Conservation (phyloP, 306 rosid genomes). For the Rosa chinensis region DNA sequence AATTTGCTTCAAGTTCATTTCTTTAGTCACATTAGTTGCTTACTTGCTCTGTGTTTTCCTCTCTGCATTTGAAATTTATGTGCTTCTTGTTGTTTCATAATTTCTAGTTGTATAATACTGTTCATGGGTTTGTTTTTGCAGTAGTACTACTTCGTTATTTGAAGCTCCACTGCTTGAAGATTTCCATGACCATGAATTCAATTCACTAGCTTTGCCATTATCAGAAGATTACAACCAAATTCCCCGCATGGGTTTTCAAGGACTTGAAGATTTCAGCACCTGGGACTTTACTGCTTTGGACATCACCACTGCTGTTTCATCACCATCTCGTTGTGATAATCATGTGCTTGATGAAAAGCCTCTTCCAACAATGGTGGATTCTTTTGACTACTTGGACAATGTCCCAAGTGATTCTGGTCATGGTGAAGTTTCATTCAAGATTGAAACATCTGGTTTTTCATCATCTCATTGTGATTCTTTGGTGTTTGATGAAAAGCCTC, state of each 20-base stretch:
- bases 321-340: slow-evolving; percentile 22
- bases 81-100: neutral
- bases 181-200: slow-evolving; percentile 7
- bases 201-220: slow-evolving; percentile 15
- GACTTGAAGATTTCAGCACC: slow-evolving; percentile 34
- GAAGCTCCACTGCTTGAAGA: slow-evolving; percentile 32
- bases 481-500: slow-evolving; percentile 39
- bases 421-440: neutral
- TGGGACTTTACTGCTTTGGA: slow-evolving; percentile 24
- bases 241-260: slow-evolving; percentile 30
- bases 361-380: neutral
- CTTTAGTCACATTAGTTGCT: neutral
- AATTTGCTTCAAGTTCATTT: neutral
- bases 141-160: slow-evolving; percentile 26
- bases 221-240: slow-evolving; percentile 22
- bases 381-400: neutral
- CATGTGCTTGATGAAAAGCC: slow-evolving; percentile 36
- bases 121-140: neutral
- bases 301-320: slow-evolving; percentile 1
- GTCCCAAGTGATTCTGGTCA: neutral
- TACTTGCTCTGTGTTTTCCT: neutral
- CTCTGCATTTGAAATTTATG: neutral
- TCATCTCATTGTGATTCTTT: neutral
- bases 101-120: neutral
- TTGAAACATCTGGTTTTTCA: slow-evolving; percentile 8